Evolutionary conservation across 495 filamentous ascomycete genomes (phyloP).

Genomic region (Aspergillus cavernicola): DNA sequence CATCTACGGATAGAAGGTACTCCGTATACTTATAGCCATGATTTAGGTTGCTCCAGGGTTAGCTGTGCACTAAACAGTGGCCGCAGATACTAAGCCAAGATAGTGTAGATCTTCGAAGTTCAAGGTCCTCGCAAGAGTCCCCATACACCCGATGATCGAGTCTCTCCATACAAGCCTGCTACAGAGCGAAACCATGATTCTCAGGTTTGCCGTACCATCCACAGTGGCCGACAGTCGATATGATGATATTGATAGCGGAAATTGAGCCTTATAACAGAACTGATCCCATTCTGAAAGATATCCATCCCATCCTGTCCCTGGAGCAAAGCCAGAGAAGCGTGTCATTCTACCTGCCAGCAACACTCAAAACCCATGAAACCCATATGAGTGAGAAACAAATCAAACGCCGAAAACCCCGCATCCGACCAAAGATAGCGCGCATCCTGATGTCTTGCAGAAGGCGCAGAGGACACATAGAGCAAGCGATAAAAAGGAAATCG

Average conservation of each 20-base stretch:
- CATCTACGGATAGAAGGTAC: too few relatives aligned
- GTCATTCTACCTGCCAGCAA: slow-evolving; percentile 25
- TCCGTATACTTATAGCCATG: too few relatives aligned
- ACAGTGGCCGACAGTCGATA: slow-evolving; percentile 20
- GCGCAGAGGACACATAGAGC: slow-evolving; percentile 36
- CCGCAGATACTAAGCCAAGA: too few relatives aligned
- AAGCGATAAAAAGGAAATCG: slow-evolving; percentile 30
- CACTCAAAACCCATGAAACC: slow-evolving; percentile 28
- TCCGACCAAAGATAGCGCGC: slow-evolving; percentile 40
- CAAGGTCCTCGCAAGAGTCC: too few relatives aligned
- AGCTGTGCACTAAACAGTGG: too few relatives aligned
- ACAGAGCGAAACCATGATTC: neutral
- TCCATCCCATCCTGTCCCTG: slow-evolving; percentile 23
- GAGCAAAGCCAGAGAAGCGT: slow-evolving; percentile 13
- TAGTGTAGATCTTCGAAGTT: too few relatives aligned
- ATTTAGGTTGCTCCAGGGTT: too few relatives aligned
- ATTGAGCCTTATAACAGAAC: slow-evolving; percentile 18
- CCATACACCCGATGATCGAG: too few relatives aligned
- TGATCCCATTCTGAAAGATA: slow-evolving; percentile 20
- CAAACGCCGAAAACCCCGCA: slow-evolving; percentile 47
- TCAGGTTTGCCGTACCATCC: slow-evolving; percentile 20
- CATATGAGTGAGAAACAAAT: slow-evolving; percentile 25
- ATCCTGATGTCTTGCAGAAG: slow-evolving; percentile 28
- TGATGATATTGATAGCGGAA: slow-evolving; percentile 25
- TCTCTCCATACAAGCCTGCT: too few relatives aligned